phyloP scores from a whole-genome alignment of 2,329 filamentous ascomycete genomes.

The Penicillium sp. region DNA sequence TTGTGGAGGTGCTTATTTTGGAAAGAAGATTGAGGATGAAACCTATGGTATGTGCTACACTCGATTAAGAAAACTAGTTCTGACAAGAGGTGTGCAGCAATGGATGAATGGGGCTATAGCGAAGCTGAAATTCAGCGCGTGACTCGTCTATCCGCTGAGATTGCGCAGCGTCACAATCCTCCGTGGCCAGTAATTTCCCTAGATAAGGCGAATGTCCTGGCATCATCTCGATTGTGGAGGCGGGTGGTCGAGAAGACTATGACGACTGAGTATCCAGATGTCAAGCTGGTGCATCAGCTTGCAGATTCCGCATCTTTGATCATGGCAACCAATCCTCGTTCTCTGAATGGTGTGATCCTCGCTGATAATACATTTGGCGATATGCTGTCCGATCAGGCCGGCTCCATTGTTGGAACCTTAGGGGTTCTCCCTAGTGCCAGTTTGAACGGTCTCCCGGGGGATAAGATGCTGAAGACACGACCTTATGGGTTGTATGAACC shows the following conservation, averaged over 20 bases:
- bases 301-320: slow-evolving; percentile 91
- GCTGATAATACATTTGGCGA: slow-evolving; percentile 91
- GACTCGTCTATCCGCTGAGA: slow-evolving; percentile 71
- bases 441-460: slow-evolving; percentile 77
- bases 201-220: slow-evolving; percentile 93
- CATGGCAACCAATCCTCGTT: slow-evolving; percentile 83
- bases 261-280: slow-evolving; percentile 77
- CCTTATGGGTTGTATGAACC: slow-evolving; percentile 93
- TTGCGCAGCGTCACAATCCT: slow-evolving; percentile 71
- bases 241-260: slow-evolving; percentile 80
- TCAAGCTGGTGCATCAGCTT: slow-evolving; percentile 79
- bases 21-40: slow-evolving; percentile 38
- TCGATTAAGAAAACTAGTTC: slow-evolving; percentile 14
- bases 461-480: slow-evolving; percentile 58
- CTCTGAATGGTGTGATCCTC: slow-evolving; percentile 81
- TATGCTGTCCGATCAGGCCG: slow-evolving; percentile 89
- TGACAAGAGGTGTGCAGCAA: slow-evolving; percentile 30
- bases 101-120: slow-evolving; percentile 84
- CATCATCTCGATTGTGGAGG: slow-evolving; percentile 81
- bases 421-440: slow-evolving; percentile 84
- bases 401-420: slow-evolving; percentile 82
- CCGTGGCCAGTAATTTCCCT: slow-evolving; percentile 76
- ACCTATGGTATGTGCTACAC: slow-evolving; percentile 27
- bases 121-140: slow-evolving; percentile 79
- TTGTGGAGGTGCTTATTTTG: slow-evolving; percentile 46